These are phyloP conservation scores for Hypoxylon rubiginosum DNA, from an alignment of 2,329 filamentous ascomycete genomes.

Conservation along the genomic window DNA sequence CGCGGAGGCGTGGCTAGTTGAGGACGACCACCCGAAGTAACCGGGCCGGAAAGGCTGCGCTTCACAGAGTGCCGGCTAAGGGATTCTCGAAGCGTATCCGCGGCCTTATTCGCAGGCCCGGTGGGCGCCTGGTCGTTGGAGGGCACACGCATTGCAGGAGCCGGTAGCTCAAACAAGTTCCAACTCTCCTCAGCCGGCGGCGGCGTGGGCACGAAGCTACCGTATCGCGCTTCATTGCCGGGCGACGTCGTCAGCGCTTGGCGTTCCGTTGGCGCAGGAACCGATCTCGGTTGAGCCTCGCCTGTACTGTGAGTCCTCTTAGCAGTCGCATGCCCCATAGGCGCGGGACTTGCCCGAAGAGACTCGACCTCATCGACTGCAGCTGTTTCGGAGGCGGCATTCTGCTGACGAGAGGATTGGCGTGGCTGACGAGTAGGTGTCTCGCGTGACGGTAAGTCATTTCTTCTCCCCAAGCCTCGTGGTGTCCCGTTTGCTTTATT, in stretches of 20 bases:
- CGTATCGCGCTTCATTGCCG: slow-evolving; percentile 62
- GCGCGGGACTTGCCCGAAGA: slow-evolving; percentile 47
- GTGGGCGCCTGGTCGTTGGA: slow-evolving; percentile 25
- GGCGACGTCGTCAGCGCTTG: slow-evolving; percentile 57
- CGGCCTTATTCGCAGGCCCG: slow-evolving; percentile 30
- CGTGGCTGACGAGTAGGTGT: slow-evolving; percentile 50
- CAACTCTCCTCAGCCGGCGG: slow-evolving; percentile 49
- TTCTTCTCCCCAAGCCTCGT: slow-evolving; percentile 48
- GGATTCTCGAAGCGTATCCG: slow-evolving; percentile 33
- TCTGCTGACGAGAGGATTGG: slow-evolving; percentile 44
- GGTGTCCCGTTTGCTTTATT: slow-evolving; percentile 71
- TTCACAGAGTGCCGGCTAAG: slow-evolving; percentile 49
- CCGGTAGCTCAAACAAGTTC: slow-evolving; percentile 66
- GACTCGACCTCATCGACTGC: slow-evolving; percentile 42
- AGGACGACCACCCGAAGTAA: slow-evolving; percentile 18
- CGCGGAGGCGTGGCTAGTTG: slow-evolving; percentile 34
- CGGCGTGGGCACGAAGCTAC: slow-evolving; percentile 65
- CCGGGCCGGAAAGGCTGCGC: slow-evolving; percentile 55
- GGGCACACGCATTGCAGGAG: slow-evolving; percentile 60
- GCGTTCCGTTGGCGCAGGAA: slow-evolving; percentile 52
- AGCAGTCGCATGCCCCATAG: slow-evolving; percentile 43
- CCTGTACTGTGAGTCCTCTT: slow-evolving; percentile 24
- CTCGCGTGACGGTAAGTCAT: slow-evolving; percentile 52
- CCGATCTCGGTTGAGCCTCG: slow-evolving; percentile 41
- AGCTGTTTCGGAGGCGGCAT: slow-evolving; percentile 21